phyloP scores from a whole-genome alignment of 2,329 filamentous ascomycete genomes.

The Huntiella bhutanensis region DNA sequence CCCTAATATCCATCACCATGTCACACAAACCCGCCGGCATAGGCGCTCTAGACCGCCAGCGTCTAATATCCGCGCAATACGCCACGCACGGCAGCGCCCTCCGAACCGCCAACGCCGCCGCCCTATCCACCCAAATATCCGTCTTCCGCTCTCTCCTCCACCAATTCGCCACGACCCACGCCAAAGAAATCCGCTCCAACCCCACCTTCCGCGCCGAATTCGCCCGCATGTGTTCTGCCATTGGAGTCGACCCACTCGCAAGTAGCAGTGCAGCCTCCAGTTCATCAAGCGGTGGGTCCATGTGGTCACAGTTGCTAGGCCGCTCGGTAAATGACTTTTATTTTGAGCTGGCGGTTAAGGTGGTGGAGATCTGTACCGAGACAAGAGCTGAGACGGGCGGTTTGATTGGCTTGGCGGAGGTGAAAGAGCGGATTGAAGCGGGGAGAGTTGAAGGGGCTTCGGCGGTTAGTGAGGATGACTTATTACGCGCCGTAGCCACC shows the following conservation, averaged over 20 bases:
- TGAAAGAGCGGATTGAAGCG: slow-evolving; percentile 54
- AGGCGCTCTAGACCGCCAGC: slow-evolving; percentile 71
- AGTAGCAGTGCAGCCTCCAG: slow-evolving; percentile 17
- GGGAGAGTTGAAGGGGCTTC: slow-evolving; percentile 58
- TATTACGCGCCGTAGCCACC: slow-evolving; percentile 72
- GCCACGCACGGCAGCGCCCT: slow-evolving; percentile 75
- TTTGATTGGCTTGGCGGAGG: slow-evolving; percentile 66
- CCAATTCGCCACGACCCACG: slow-evolving; percentile 87
- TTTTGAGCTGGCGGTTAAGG: slow-evolving; percentile 87
- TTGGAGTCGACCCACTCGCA: slow-evolving; percentile 85
- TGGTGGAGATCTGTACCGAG: slow-evolving; percentile 79
- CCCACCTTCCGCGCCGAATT: slow-evolving; percentile 92
- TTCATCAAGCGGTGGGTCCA: slow-evolving; percentile 37
- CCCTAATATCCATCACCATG: slow-evolving; percentile 15
- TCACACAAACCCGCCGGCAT: slow-evolving; percentile 78
- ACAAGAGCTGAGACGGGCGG: slow-evolving; percentile 85
- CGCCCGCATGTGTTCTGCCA: slow-evolving; percentile 92
- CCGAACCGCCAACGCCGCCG: slow-evolving; percentile 66
- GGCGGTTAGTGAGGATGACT: slow-evolving; percentile 78
- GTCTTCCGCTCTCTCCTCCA: slow-evolving; percentile 92
- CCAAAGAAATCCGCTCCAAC: slow-evolving; percentile 87
- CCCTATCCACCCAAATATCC: slow-evolving; percentile 78
- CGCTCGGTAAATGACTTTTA: slow-evolving; percentile 95
- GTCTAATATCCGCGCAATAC: slow-evolving; percentile 73
- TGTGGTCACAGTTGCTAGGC: slow-evolving; percentile 87